Base-by-base conservation (phyloP, 1,284 basidiomycete species). In the Ganoderma boninense region DNA sequence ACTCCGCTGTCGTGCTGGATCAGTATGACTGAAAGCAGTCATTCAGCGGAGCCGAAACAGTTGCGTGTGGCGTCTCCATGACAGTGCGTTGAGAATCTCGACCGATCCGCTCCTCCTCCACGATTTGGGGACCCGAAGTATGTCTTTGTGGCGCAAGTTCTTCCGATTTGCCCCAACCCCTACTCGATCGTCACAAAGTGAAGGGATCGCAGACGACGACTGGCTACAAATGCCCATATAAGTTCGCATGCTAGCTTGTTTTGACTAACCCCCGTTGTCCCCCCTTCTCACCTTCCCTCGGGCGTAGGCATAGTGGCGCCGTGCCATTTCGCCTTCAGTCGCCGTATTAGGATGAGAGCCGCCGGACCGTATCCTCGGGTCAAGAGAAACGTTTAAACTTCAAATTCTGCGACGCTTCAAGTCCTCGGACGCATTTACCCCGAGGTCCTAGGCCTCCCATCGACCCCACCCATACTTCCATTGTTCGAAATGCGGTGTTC, bases 341-440 rank as follows among this genome's bases (percentile, higher is more conserved):
- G 49, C 13, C 26, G 49, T 54, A 26, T 54, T 8, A 23, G 14
- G 23, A 13, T 23, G 49, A 13, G 2, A 29, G 26, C 23, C n/a
- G 49, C 23, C 13, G 13, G 13, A 54, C 23, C 23, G 14, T 26
- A 26, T 26, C 23, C 49, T 54, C 23, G 11, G 23, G n/a, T 16
- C 49, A 26, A 54, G 49, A 54, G 49, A 54, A 54, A 54, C 49
- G 23, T 54, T 54, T 54, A 54, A 54, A 54, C 49, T 26, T 14
- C 49, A 26, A n/a, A 23, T 26, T 54, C 23, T 54, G 49, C 23
- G 49, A 54, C 49, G 49, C 49, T n/a, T 54, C 49, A 14, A 52
- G 11, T 52, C 23, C 49, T 52, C 49, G 49, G 49, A 26, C 49
- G 49, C 49, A 52, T 52, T 52, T 23, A 2, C 20, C 13, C 14